Base-by-base conservation (phyloP, 495 filamentous ascomycete species). In the Staphylotrichum tortipilum region DNA sequence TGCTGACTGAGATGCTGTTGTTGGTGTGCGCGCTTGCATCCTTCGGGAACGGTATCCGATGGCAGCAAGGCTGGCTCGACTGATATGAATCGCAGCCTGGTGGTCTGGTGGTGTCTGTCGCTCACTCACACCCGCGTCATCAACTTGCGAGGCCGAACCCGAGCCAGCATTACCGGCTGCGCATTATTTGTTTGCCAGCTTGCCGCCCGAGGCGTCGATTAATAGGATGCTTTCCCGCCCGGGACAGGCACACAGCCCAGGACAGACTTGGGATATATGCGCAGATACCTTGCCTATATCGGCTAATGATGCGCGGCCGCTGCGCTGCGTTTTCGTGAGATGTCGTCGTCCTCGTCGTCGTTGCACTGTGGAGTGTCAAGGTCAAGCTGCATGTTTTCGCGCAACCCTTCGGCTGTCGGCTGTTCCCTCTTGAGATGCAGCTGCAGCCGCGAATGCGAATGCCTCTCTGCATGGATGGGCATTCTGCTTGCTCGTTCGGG, bases 101-200 rank as follows among this genome's bases (percentile, higher is more conserved):
- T n/a, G n/a, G n/a, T n/a, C 5, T n/a, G 9, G n/a, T 34, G 7
- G 31, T 34, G 31, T 5, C 11, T 24, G n/a, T 19, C 15, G 4
- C 26, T 29, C 40, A 22, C 17, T 21, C 35, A n/a, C n/a, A n/a
- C n/a, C n/a, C n/a, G n/a, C n/a, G n/a, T n/a, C n/a, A n/a, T n/a
- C n/a, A n/a, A n/a, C n/a, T n/a, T n/a, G n/a, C n/a, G n/a, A n/a
- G n/a, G n/a, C n/a, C n/a, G n/a, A n/a, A n/a, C n/a, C n/a, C n/a
- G n/a, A n/a, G n/a, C n/a, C n/a, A n/a, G 26, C 36, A n/a, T 28
- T 40, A 35, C 37, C 5, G 15, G 28, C 12, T 14, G 47, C 38
- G 29, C 28, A 49, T 33, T 33, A 42, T 17, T 42, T 26, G 37
- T 34, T 49, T 34, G 37, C 37, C 24, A 29, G 42, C 45, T n/a